Conservation (phyloP, 2,329 filamentous ascomycete genomes). For the Rachicladosporium sp. region DNA sequence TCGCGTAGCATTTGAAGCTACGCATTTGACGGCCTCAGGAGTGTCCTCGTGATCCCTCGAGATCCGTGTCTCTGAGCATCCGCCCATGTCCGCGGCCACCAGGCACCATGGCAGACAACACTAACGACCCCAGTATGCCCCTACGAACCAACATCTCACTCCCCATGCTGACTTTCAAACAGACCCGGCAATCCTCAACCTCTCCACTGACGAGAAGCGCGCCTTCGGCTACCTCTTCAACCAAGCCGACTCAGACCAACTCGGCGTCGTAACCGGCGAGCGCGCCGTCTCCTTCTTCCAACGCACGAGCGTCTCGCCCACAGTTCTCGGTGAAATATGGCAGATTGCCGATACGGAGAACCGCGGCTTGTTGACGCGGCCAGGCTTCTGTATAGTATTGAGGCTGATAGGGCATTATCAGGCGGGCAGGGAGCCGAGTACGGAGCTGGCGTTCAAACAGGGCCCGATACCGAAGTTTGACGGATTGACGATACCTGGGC, state of each 20-base stretch:
- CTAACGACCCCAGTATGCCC: conserved; percentile 5
- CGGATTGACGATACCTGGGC: conserved; percentile 45
- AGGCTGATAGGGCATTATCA: conserved; percentile 94
- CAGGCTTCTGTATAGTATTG: conserved; percentile 85
- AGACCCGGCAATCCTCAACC: conserved; percentile 42
- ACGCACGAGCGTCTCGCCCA: conserved; percentile 78
- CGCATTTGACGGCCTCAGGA: not conserved
- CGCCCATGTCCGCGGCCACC: conserved; percentile 3
- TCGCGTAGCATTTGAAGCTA: too few relatives aligned
- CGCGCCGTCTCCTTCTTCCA: conserved; percentile 96
- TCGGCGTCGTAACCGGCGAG: conserved; percentile 91
- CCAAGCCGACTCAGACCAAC: conserved; percentile 79
- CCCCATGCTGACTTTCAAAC: conserved; percentile 5
- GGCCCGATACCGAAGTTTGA: conserved; percentile 91
- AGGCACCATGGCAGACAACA: conserved; percentile 14
- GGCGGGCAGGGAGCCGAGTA: conserved; percentile 66
- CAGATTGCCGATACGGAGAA: conserved; percentile 97
- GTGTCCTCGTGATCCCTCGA: not conserved
- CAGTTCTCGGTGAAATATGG: conserved; percentile 93
- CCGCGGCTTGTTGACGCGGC: conserved; percentile 79
- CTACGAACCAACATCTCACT: conserved; percentile 2
- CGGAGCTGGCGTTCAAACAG: conserved; percentile 70
- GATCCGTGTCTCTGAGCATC: not conserved
- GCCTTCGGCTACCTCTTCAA: conserved; percentile 87
- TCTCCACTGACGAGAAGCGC: conserved; percentile 84